These are phyloP conservation scores for Aspergillus sparsus DNA, from an alignment of 495 filamentous ascomycete species.

Conservation along the genomic window DNA sequence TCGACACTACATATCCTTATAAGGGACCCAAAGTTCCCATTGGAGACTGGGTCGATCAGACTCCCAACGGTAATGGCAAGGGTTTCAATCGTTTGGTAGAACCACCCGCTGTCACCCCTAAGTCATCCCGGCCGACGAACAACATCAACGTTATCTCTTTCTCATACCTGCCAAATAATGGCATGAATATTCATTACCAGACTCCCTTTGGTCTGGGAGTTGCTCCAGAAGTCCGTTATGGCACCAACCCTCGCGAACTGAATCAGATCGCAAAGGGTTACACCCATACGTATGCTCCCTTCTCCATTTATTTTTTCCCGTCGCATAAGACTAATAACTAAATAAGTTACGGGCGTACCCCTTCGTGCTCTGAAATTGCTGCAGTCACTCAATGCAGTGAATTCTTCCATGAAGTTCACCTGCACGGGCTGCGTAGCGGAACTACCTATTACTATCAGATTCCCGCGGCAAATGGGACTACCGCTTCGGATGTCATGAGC, in stretches of 20 bases:
- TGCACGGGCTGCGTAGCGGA: conserved; percentile 27
- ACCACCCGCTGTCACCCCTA: conserved; percentile 54
- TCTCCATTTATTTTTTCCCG: background rate
- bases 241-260: conserved; percentile 32
- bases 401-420: conserved; percentile 45
- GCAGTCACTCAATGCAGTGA: conserved; percentile 53
- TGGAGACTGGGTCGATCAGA: conserved; percentile 53
- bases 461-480: conserved; percentile 33
- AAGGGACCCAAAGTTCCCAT: conserved; percentile 49
- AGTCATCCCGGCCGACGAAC: conserved; percentile 43
- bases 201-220: conserved; percentile 53
- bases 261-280: conserved; percentile 35
- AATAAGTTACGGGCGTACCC: conserved; percentile 54
- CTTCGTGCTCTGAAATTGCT: conserved; percentile 46
- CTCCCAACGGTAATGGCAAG: conserved; percentile 53
- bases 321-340: background rate
- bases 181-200: conserved; percentile 56
- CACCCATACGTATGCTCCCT: conserved; percentile 35
- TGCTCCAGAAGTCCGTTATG: conserved; percentile 45
- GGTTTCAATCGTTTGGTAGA: conserved; percentile 55
- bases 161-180: conserved; percentile 46
- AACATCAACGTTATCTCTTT: conserved; percentile 56
- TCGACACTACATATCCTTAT: conserved; percentile 37
- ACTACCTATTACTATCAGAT: conserved; percentile 23
- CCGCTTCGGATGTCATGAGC: conserved; percentile 23